Percentiles rank a stretch among this genome's conserved stretches.
phyloP scores from a whole-genome alignment of 2,329 filamentous ascomycete genomes.

The Cladosporium cucumerinum region DNA sequence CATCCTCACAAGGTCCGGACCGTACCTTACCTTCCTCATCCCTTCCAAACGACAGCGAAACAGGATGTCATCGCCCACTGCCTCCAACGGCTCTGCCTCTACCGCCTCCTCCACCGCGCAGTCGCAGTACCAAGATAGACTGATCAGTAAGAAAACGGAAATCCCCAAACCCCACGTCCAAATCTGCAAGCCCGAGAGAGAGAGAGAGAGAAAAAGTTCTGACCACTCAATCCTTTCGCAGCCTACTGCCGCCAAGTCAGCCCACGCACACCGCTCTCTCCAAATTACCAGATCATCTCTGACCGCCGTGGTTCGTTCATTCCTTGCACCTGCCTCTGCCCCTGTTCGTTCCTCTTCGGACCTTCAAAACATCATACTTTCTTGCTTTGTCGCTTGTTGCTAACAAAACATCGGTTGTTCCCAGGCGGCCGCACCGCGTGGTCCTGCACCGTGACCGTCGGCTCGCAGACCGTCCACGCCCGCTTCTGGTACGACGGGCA shows the following conservation, averaged over 20 bases:
- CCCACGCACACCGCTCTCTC: conserved; percentile 14
- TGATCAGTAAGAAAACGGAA: conserved; percentile 30
- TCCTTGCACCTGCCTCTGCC: neutral
- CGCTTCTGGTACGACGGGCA: conserved; percentile 90
- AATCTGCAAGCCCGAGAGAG: neutral
- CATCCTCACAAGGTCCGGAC: conserved; percentile 10
- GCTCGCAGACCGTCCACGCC: conserved; percentile 63
- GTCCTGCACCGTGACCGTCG: conserved; percentile 76
- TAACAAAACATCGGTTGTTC: neutral
- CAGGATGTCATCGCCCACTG: conserved; percentile 16
- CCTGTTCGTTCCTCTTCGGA: neutral
- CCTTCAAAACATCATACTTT: neutral
- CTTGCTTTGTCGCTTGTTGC: neutral
- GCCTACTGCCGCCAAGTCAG: conserved; percentile 14
- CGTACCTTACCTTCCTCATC: conserved; percentile 12
- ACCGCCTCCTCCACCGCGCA: conserved; percentile 1
- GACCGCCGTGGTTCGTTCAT: conserved; percentile 64
- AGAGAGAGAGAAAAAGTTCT: neutral
- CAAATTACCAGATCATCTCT: conserved; percentile 64
- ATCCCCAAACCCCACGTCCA: neutral
- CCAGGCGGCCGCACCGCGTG: conserved; percentile 85
- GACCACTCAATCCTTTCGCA: neutral
- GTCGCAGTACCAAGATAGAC: conserved; percentile 33
- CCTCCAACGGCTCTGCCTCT: conserved; percentile 8
- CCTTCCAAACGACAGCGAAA: conserved; percentile 6